Evolutionary conservation across 306 rosid genomes (phyloP), one percentile per base, ranked within the genome.

Genomic region (Lathyrus sativus): DNA sequence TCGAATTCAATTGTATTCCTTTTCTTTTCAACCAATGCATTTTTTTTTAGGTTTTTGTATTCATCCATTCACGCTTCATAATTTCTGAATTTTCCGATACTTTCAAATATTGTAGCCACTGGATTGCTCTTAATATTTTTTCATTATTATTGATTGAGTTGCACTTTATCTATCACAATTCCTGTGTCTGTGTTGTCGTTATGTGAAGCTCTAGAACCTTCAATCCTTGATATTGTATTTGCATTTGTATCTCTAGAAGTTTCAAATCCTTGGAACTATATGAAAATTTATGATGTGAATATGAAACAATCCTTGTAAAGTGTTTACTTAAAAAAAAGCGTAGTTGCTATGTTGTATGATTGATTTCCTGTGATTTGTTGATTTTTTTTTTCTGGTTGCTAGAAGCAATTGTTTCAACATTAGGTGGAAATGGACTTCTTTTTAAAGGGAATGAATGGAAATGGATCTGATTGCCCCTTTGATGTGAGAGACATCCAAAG

Each of bases 401-500:
- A 78, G 82, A 76, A 68, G 66, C 58, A 74, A 15, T 67, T 83
- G 54, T 80, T 65, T 74, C 61, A 49, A 76, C 67, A 29, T 65
- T 22, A 65, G 67, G 35, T 73, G 41, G 38, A 63, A 59, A 89
- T 89, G 96, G 92, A 86, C 6, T 75, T 82, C 45, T 74, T 84
- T 12, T 67, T 81, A 0, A 86, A 80, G 71, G 92, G 88, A 76
- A 65, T 79, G 64, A 79, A 74, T 29, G 83, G 75, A 31, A 79
- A 82, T 62, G 79, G 26, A 71, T 68, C 80, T 17, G 90, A 80
- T 60, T 84, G 87, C 77, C 74, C 88, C 50, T 84, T 85, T 78
- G 86, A 81, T 70, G 57, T 62, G 53, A 79, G 78, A 39, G 90
- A 84, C 82, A 76, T 88, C 19, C 87, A 80, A 51, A 83, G 72